Percentiles rank a stretch among this genome's conserved stretches.
Conservation (phyloP, 2,329 filamentous ascomycete genomes). For the Drechslerella coelobrocha region DNA sequence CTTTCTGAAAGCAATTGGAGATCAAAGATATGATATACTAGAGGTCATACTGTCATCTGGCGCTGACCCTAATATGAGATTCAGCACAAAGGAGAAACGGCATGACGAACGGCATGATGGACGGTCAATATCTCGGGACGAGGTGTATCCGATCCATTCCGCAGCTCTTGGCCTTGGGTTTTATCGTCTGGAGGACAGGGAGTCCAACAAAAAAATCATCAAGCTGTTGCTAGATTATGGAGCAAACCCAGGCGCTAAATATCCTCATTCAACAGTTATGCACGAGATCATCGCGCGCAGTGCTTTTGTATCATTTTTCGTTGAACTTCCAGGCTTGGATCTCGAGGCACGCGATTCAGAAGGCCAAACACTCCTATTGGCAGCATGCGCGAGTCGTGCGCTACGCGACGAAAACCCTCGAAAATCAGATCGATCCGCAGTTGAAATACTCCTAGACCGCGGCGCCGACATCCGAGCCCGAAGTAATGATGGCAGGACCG, state of each 20-base stretch:
- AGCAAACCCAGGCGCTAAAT: constrained; percentile 12
- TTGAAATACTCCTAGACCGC: constrained; percentile 11
- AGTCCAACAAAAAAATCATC: neutral
- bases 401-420: too few species aligned
- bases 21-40: constrained; percentile 1
- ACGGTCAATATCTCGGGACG: neutral
- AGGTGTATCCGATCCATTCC: constrained; percentile 6
- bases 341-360: constrained; percentile 4
- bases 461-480: constrained; percentile 8
- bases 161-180: neutral
- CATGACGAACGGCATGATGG: too few species aligned
- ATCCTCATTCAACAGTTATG: constrained; percentile 4
- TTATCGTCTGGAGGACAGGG: neutral
- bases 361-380: constrained; percentile 4
- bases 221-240: constrained; percentile 3
- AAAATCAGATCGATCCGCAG: neutral
- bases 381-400: constrained; percentile 5
- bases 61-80: constrained; percentile 7
- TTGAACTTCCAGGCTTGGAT: neutral
- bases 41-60: constrained; percentile 1
- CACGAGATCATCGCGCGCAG: neutral
- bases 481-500: constrained; percentile 7
- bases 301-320: constrained; percentile 1
- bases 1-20: constrained; percentile 1
- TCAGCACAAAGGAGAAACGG: neutral